Evolutionary conservation across 2,329 filamentous ascomycete species (phyloP).

Genomic region (Talaromyces piceae): DNA sequence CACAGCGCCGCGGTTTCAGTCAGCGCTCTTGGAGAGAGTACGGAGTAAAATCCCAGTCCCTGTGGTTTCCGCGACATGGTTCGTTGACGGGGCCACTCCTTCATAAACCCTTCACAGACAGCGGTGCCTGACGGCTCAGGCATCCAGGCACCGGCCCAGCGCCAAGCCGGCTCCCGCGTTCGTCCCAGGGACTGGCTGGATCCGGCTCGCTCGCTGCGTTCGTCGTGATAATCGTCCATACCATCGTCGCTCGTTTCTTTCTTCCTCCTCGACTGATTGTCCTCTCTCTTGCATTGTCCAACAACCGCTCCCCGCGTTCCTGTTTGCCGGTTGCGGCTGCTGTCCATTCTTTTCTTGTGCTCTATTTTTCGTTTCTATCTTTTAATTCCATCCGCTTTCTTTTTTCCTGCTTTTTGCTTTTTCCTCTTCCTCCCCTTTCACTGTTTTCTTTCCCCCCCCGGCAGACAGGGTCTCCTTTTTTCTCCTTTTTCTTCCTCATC

Average conservation of each 20-base stretch:
- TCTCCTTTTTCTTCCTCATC: constrained; percentile 13
- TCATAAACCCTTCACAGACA: too few relatives aligned
- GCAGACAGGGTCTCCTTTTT: constrained; percentile 15
- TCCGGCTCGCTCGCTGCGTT: not conserved
- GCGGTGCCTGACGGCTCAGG: constrained; percentile 5
- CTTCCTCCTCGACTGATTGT: not conserved
- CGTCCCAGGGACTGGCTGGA: not conserved
- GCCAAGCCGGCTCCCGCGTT: not conserved
- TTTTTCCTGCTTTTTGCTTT: constrained; percentile 6
- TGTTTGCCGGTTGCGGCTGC: constrained; percentile 1
- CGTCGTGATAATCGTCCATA: too few relatives aligned
- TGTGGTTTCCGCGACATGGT: too few relatives aligned
- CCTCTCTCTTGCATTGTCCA: not conserved
- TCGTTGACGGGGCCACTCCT: too few relatives aligned
- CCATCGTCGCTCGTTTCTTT: not conserved
- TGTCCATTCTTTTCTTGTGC: constrained; percentile 9
- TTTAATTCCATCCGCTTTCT: constrained; percentile 3
- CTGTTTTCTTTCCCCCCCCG: too few relatives aligned
- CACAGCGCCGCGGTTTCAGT: not conserved
- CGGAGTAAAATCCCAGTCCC: too few relatives aligned
- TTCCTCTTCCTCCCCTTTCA: constrained; percentile 9
- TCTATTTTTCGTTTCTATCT: constrained; percentile 6
- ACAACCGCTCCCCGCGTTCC: not conserved
- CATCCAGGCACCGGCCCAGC: too few relatives aligned
- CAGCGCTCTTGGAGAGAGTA: too few relatives aligned